Percentiles rank a stretch among this genome's conserved stretches.
These are phyloP conservation scores for Bertia moriformis DNA, from an alignment of 2,329 filamentous ascomycete genomes.

Conservation along the genomic window DNA sequence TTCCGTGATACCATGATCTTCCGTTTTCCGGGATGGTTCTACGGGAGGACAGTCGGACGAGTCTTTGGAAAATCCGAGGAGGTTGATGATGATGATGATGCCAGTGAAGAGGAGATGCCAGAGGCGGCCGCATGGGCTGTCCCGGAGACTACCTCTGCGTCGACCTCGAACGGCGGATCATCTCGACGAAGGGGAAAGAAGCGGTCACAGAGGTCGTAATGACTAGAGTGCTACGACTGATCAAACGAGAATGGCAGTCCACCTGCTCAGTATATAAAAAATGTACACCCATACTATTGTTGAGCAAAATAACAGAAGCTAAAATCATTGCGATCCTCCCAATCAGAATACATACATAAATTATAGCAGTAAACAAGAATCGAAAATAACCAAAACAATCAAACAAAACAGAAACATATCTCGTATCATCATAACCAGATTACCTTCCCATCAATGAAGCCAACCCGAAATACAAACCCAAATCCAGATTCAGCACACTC, in stretches of 20 bases:
- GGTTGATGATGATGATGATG: neutral
- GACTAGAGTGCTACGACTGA: no score
- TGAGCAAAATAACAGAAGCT: no score
- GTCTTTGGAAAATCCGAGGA: neutral
- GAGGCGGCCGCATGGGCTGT: neutral
- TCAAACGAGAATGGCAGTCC: neutral
- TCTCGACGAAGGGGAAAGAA: neutral
- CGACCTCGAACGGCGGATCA: neutral
- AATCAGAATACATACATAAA: no score
- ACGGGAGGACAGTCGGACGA: conserved; percentile 18
- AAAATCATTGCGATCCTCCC: no score
- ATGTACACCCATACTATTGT: no score
- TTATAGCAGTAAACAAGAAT: no score
- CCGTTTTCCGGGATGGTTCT: conserved; percentile 40
- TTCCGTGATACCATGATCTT: conserved; percentile 45
- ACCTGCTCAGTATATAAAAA: neutral
- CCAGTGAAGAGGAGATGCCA: neutral
- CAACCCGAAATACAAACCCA: no score
- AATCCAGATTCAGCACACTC: no score
- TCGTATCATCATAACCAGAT: no score
- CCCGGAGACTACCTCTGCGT: neutral
- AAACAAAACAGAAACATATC: no score
- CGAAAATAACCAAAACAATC: no score
- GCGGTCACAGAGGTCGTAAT: neutral
- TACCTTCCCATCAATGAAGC: no score